Base-by-base conservation (phyloP, 805 yeast species). In the Wickerhamiella alocasiicola region DNA sequence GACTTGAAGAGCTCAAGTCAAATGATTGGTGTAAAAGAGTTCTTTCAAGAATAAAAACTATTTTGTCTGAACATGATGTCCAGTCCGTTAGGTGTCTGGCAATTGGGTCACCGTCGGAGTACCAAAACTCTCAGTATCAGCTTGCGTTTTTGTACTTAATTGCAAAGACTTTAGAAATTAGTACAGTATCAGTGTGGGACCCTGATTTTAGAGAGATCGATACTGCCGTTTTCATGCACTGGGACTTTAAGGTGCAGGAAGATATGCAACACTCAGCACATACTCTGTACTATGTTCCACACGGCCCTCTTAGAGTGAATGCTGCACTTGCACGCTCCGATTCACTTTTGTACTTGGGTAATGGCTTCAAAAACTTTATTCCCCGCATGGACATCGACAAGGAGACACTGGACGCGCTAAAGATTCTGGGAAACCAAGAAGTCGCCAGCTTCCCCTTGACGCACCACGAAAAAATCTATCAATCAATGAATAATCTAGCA, bases 241-340 rank as follows among this genome's bases (percentile, higher is more conserved):
- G 52, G 28, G 60, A 58, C 1, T 41, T 55, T 9, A 31, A 49
- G 2, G 55, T 62, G 5, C 51, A 47, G 6, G 61, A 57, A 23
- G 50, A 47, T 4, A 46, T 53, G 17, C 49, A 42, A 13, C 35
- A 41, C 9, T 16, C 32, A 12, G 38, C 41, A 7, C 31, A 46
- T 1, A 60, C 66, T 0, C 56, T 81, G 2, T 78, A 63, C 54
- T 81, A 72, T 51, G 63, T 81, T 35, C 93, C 93, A 0, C 94
- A 81, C 60, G 88, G 87, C 0, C 82, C 84, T 1, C 56, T 78
- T 29, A 41, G 51, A 1, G 47, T 63, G 3, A 50, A 54, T 5
- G 51, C 52, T 13, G 16, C 31, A 6, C 45, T 55, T 15, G 45
- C 52, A 9, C 38, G 36, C 4, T 15, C 17, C 16, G 16, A 24